A percentile compares a stretch with the other conserved stretches of the same genome.
phyloP scores from a whole-genome alignment of 257 asterid genomes.

The Eustoma russellianum region DNA sequence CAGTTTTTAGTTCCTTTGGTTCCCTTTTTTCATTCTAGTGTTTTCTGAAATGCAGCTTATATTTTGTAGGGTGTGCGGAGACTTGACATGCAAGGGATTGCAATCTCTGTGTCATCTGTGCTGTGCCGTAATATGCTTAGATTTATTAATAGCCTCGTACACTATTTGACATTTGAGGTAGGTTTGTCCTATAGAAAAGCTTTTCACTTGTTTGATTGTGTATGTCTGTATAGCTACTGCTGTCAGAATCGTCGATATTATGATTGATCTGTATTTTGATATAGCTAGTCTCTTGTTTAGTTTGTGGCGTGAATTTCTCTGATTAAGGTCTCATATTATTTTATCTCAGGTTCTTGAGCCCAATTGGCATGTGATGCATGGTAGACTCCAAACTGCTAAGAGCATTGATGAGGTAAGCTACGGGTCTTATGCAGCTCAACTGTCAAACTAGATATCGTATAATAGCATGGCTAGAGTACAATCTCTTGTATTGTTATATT shows the following conservation, averaged over 20 bases:
- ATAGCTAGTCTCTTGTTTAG: neutral
- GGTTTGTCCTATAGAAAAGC: constrained; percentile 10
- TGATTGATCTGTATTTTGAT: neutral
- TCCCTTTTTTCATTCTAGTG: constrained; percentile 5
- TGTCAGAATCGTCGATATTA: neutral
- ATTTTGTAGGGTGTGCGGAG: constrained; percentile 69
- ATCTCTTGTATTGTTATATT: too few relatives aligned
- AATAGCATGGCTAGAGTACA: too few relatives aligned
- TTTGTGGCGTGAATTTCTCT: neutral
- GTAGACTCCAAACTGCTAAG: constrained; percentile 85
- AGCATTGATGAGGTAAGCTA: constrained; percentile 84
- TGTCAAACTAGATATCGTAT: neutral
- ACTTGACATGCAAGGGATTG: constrained; percentile 93
- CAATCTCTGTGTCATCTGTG: constrained; percentile 83
- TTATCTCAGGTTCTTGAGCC: constrained; percentile 86
- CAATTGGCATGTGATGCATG: constrained; percentile 92
- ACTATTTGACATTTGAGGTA: constrained; percentile 94
- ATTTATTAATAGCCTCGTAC: constrained; percentile 89
- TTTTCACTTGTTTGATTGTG: neutral
- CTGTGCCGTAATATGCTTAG: constrained; percentile 93
- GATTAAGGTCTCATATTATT: neutral
- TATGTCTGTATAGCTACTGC: constrained; percentile 7
- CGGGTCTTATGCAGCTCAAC: neutral
- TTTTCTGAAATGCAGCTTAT: neutral
- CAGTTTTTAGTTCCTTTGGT: neutral